Evolutionary conservation across 2,329 filamentous ascomycete genomes (phyloP), one percentile per base, ranked within the genome.

Genomic region (Pezicula neosporulosa): DNA sequence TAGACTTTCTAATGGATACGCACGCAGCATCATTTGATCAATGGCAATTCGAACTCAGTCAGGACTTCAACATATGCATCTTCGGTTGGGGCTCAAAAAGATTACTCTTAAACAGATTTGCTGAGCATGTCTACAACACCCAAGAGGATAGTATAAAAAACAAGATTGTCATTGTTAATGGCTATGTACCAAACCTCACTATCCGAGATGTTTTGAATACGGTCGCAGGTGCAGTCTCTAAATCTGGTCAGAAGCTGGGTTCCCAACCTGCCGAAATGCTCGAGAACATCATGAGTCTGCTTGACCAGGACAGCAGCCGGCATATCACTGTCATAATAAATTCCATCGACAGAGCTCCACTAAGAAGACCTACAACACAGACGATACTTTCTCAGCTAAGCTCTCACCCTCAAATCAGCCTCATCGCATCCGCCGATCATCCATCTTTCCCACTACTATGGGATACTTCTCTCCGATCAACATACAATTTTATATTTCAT

Each of bases 21-120:
- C 93, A 97, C 66, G 76, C 83, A 42, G 83, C 87, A 54, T 90
- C 88, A 0, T 97, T 96, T 66, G 81, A 86, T 2, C 94, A 97
- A 66, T 99, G 94, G 94, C 73, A 80, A 1, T 97, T 97, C 66
- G 94, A 99, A 72, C 79, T 97, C 15, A 77, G 84, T 5, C 84
- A 96, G 66, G 85, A 85, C 19, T 97, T 96, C 74, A 91, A 89
- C 63, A 76, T 97, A 47, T 96, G 94, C 65, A 72, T 97, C 0
- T 97, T 95, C 66, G 94, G 94, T 28, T 96, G 90, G 66, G 94
- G 94, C 1, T 96, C 91, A 2, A 99, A 99, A 70, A 80, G 89
- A 33, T 72, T 76, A 3, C 79, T 97, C 1, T 75, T 93, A 9
- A 82, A 86, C 53, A 77, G 81, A 41, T 95, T 96, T 66, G 91